phyloP scores from a whole-genome alignment of 257 asterid species.

The Solanum okadae region DNA sequence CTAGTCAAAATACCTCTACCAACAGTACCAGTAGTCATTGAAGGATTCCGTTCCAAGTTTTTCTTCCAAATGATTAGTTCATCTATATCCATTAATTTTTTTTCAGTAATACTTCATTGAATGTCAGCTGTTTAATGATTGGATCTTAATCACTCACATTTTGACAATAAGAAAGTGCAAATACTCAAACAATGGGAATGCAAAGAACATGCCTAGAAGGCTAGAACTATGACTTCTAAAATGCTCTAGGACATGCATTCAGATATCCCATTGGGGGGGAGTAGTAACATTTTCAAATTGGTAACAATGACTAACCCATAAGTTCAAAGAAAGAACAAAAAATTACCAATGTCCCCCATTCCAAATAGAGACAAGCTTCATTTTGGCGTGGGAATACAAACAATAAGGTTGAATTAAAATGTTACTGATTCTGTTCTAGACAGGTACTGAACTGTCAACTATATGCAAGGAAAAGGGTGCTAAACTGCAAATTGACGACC shows the following conservation, averaged over 20 bases:
- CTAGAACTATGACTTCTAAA: background rate
- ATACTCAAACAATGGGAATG: background rate
- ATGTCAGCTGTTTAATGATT: background rate
- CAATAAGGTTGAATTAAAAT: background rate
- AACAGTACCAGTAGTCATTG: background rate
- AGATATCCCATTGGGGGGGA: background rate
- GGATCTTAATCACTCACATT: background rate
- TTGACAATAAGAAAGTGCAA: background rate
- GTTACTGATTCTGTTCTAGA: background rate
- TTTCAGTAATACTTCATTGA: background rate
- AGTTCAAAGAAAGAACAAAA: background rate
- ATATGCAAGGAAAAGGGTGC: background rate
- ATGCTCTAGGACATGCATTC: background rate
- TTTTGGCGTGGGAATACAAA: background rate
- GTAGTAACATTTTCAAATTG: background rate
- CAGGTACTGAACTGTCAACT: background rate
- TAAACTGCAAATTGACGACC: background rate
- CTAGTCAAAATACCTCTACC: background rate
- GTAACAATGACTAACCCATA: background rate
- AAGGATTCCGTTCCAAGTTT: background rate
- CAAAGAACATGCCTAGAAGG: background rate
- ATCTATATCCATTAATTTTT: background rate
- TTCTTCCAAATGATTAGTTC: background rate
- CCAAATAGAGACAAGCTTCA: background rate
- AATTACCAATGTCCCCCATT: background rate